Base-by-base conservation (phyloP, 2,329 filamentous ascomycete genomes). In the Beauveria sp. region DNA sequence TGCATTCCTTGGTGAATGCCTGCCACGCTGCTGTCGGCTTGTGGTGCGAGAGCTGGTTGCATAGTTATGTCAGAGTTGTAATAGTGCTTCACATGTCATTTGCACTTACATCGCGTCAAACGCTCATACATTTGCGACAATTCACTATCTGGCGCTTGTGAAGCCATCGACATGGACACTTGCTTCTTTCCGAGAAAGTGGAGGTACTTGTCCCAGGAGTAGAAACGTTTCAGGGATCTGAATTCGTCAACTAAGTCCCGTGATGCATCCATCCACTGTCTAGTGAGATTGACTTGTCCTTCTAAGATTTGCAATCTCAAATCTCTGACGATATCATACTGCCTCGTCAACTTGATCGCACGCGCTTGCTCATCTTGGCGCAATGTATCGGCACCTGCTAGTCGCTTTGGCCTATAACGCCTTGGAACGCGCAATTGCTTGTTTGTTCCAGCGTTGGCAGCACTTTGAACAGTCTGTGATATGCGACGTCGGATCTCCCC, bases 161-260 rank as follows among this genome's bases (percentile, higher is more conserved):
- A 20, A 63, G 63, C 3, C 63, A 57, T 14, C 67, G 64, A 14
- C 69, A 65, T 16, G 65, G 47, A 5, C 9, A 67, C 65, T 9
- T 64, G 64, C 28, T 68, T 72, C 3, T 68, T 66, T 4, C 84
- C 78, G 64, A 85, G 72, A 67, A 85, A 85, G 61, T 78, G 77
- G 54, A 86, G 75, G 65, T 86, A 86, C 68, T 84, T 86, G 62
- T 88, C 85, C 84, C 84, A 87, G 1, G 83, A 80, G 66, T 86
- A 88, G 65, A 88, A 87, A 54, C 82, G 79, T 66, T 84, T 86
- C 64, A 84, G 80, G 0, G 82, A 83, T 63, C 84, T 77, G 67
- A 88, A 88, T 63, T 88, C 85, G 62, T 86, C 80, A 10, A 86
- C 79, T 8, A 88, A 77, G 56, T 82, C 78, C 67, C 78, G 79